Evolutionary conservation across 257 asterid species (phyloP).

Genomic region (Haberlea rhodopensis): DNA sequence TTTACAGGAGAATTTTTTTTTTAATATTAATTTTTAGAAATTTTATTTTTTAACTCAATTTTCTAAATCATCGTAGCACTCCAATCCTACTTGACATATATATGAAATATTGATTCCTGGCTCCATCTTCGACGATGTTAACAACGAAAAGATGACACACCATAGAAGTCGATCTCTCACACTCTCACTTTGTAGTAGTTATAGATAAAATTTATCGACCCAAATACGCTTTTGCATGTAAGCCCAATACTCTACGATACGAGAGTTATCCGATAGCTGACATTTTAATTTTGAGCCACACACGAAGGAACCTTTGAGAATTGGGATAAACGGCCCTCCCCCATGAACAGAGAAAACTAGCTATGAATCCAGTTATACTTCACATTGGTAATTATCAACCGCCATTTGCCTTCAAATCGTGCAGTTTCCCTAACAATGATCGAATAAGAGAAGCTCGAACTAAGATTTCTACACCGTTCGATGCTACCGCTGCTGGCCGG

Average conservation of each 20-base stretch:
- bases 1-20: no score
- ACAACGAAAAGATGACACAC: no score
- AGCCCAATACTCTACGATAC: not conserved
- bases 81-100: no score
- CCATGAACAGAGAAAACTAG: not conserved
- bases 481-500: not conserved
- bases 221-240: not conserved
- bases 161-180: no score
- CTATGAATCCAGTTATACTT: constrained; percentile 16
- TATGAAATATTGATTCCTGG: no score
- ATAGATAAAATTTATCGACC: not conserved
- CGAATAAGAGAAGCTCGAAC: not conserved
- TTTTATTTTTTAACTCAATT: no score
- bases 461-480: not conserved
- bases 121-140: no score
- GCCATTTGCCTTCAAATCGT: not conserved
- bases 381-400: constrained; percentile 3
- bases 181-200: no score
- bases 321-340: no score
- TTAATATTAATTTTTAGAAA: no score
- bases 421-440: constrained; percentile 15
- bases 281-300: constrained; percentile 24
- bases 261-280: not conserved
- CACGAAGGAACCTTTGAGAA: constrained; percentile 13
- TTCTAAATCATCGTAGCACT: no score